A percentile compares a stretch with the other conserved stretches of the same genome.
Evolutionary conservation across 768 basidiomycete species (phyloP).

Genomic region (Psilocybe subaeruginosa): DNA sequence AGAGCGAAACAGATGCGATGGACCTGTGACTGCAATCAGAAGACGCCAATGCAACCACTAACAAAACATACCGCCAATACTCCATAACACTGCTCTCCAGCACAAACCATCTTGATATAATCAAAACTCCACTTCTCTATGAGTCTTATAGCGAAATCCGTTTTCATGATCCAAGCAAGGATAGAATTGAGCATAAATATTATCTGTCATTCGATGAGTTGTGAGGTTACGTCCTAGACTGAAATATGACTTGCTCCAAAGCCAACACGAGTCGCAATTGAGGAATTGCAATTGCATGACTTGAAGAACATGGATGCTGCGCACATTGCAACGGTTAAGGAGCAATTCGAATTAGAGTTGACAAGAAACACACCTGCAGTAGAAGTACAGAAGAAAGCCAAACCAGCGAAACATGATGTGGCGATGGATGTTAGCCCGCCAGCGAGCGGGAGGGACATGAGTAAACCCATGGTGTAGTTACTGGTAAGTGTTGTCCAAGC

Average conservation of each 20-base stretch:
- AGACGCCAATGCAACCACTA: background rate
- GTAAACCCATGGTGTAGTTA: slow-evolving; percentile 60
- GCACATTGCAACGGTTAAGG: slow-evolving; percentile 3
- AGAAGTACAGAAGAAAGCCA: slow-evolving; percentile 87
- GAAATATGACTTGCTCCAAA: slow-evolving; percentile 68
- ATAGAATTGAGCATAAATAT: slow-evolving; percentile 97
- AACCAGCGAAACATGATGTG: slow-evolving; percentile 80
- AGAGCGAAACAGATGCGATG: slow-evolving; percentile 98
- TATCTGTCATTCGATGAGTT: slow-evolving; percentile 50
- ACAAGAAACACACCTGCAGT: slow-evolving; percentile 65
- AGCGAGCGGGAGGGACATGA: slow-evolving; percentile 73
- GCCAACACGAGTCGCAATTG: slow-evolving; percentile 95
- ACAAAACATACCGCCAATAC: slow-evolving; percentile 78
- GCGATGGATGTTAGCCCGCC: slow-evolving; percentile 73
- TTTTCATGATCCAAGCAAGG: slow-evolving; percentile 96
- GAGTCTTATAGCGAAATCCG: slow-evolving; percentile 80
- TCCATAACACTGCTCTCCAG: slow-evolving; percentile 92
- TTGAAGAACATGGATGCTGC: slow-evolving; percentile 96
- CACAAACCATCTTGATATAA: slow-evolving; percentile 98
- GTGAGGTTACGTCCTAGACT: too few relatives aligned
- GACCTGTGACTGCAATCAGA: slow-evolving; percentile 47
- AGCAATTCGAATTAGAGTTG: background rate
- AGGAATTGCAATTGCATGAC: slow-evolving; percentile 98
- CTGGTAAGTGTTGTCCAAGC: too few relatives aligned
- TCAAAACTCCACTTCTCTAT: slow-evolving; percentile 94